Evolutionary conservation across 2,329 filamentous ascomycete genomes (phyloP), one percentile per base, ranked within the genome.

Genomic region (Fusarium chlamydosporum): DNA sequence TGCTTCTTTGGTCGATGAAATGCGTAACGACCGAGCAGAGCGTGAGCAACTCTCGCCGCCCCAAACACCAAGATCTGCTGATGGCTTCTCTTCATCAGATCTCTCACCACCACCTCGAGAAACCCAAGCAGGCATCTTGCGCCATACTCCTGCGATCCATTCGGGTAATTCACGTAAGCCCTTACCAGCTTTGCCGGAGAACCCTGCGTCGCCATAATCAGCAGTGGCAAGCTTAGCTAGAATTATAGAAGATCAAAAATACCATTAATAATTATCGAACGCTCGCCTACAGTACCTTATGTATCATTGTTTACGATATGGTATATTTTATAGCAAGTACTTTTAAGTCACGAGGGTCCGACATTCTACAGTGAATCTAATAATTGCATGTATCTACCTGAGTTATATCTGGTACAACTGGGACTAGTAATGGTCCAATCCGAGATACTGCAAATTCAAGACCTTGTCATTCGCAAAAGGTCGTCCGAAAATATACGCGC

Each of bases 141-240:
- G 72, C n/a, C 70, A 68, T 38, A 43, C 61, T 20, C 47, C 70
- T 18, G 64, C 64, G 9, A 65, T 68, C 16, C 71, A 71, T 31
- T 71, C 73, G 8, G 67, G 57, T 11, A 74, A 70, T 26, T 68
- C 76, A 13, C 78, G 81, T 37, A 84, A 84, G 60, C 82, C 82
- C 4, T 73, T 85, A 3, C 83, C 80, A 48, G 79, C 80, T 26
- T 72, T 83, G 40, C 82, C 81, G 5, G 78, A 81, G 65, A 77
- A 82, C 57, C 73, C 75, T 27, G 68, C 73, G 23, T 75, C 73
- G 12, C 71, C 72, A 20, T 74, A 48, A 34, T 9, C 16, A 13
- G n/a, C 16, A 37, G 7, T 16, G 10, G 13, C 7, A 10, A 20
- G 16, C 12, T 4, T 56, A 54, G 40, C n/a, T 53, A 56, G 51